Evolutionary conservation across 805 yeast genomes (phyloP).

Genomic region (Hanseniaspora lindneri): DNA sequence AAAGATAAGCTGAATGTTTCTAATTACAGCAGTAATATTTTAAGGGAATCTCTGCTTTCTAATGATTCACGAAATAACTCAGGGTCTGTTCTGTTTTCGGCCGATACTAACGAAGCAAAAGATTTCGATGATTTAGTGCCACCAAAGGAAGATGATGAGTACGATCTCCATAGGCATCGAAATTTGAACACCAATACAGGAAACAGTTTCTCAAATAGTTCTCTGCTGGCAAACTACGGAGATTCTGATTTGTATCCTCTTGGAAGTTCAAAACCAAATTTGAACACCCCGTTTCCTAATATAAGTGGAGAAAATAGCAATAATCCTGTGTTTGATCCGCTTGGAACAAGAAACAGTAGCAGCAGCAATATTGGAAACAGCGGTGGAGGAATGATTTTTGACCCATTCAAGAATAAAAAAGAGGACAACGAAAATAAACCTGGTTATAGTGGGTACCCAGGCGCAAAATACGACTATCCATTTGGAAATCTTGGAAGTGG

Average conservation of each 20-base stretch:
- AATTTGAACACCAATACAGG: background rate
- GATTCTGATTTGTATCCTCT: slow-evolving; percentile 29
- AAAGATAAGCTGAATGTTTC: slow-evolving; percentile 10
- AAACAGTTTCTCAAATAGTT: slow-evolving; percentile 5
- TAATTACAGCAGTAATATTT: slow-evolving; percentile 5
- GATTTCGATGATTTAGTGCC: slow-evolving; percentile 7
- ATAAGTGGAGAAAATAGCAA: slow-evolving; percentile 8
- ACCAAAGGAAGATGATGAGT: slow-evolving; percentile 23
- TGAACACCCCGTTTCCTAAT: slow-evolving; percentile 10
- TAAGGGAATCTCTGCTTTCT: background rate
- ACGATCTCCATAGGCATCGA: slow-evolving; percentile 4
- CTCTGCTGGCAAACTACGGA: slow-evolving; percentile 21
- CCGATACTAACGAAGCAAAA: background rate
- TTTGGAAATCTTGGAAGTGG: slow-evolving; percentile 20
- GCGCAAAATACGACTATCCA: slow-evolving; percentile 29
- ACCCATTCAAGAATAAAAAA: slow-evolving; percentile 22
- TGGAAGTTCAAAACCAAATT: slow-evolving; percentile 20
- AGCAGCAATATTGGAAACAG: background rate
- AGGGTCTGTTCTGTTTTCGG: background rate
- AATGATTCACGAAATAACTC: background rate
- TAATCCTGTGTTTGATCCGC: slow-evolving; percentile 11
- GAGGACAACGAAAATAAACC: slow-evolving; percentile 6
- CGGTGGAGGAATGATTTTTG: slow-evolving; percentile 28
- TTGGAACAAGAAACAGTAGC: slow-evolving; percentile 8
- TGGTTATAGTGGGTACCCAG: slow-evolving; percentile 23